Evolutionary conservation across 1,284 basidiomycete species (phyloP), one percentile per base, ranked within the genome.

Genomic region (Dichomitus squalens): DNA sequence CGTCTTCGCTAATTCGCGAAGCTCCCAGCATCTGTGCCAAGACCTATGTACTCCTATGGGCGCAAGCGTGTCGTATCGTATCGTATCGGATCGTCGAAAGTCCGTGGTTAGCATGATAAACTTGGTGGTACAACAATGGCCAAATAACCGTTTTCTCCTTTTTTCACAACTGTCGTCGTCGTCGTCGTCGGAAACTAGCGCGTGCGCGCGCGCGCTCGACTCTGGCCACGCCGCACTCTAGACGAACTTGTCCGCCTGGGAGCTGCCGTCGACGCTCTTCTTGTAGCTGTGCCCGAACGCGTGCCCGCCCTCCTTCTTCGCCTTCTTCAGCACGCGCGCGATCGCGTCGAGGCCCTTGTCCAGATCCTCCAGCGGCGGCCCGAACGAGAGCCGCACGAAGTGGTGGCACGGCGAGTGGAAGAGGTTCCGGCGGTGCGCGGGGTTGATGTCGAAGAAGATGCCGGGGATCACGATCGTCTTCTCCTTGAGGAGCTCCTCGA

Each of bases 401-500:
- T 92, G 88, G 73, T 95, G 92, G 76, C 93, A 96, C 16, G 95
- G 93, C 5, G 92, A 95, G 68, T 90, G 86, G 77, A 96, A 92
- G 55, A 98, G 79, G 73, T 97, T 88, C 58, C 89, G 80, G 65
- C 91, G 80, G 68, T 94, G 90, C n/a, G 90, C 68, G 16, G 93
- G 93, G 73, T 95, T 88, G 66, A 90, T 84, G 70, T 96, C 94
- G 67, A 96, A 96, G 80, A 95, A 95, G 62, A 96, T 90, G 36
- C 91, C 91, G 9, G 93, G 93, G 49, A 95, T 93, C 54, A 94
- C 91, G 63, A 95, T 95, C 25, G 90, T 89, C 73, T 92, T 84
- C 73, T 95, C 92, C 73, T 95, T 96, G 43, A 98, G 81, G 35
- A 94, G 78, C 74, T 97, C 95, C 70, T 98, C 95, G 70, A 97